Conservation (phyloP, 2,329 filamentous ascomycete species). For the Colletotrichum graminicola region DNA sequence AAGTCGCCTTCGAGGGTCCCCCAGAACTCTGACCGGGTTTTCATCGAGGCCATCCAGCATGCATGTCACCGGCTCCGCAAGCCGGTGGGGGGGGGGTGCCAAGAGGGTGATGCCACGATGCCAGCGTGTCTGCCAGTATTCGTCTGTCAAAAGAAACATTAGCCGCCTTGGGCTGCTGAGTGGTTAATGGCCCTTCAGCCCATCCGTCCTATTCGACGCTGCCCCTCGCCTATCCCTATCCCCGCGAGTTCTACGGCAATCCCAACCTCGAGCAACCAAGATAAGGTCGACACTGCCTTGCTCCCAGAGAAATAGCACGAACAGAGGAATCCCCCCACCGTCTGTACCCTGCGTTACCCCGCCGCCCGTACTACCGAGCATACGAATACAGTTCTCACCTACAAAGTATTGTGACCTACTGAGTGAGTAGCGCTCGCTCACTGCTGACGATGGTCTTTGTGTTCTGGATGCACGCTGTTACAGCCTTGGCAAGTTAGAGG, state of each 20-base stretch:
- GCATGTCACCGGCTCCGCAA: background rate
- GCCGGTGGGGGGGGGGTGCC: background rate
- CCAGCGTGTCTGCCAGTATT: slow-evolving; percentile 4
- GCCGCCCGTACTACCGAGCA: background rate
- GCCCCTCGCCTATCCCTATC: background rate
- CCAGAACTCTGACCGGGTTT: background rate
- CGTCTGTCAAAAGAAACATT: slow-evolving; percentile 23
- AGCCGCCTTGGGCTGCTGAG: background rate
- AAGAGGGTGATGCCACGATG: background rate
- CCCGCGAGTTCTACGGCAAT: background rate
- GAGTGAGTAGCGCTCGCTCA: background rate
- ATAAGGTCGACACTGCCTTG: background rate
- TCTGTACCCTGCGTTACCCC: background rate
- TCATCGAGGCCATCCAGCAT: background rate
- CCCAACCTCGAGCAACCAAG: slow-evolving; percentile 5
- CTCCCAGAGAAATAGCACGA: background rate
- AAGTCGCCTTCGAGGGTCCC: slow-evolving; percentile 7
- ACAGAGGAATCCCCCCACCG: background rate
- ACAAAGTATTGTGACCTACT: no score
- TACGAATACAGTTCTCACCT: no score
- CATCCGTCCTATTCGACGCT: background rate
- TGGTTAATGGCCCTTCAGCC: background rate
- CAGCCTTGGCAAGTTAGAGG: background rate
- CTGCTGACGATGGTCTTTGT: background rate
- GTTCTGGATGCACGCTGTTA: background rate